phyloP scores from a whole-genome alignment of 352 stramenopile genomes.

The Pythium coloratum region DNA sequence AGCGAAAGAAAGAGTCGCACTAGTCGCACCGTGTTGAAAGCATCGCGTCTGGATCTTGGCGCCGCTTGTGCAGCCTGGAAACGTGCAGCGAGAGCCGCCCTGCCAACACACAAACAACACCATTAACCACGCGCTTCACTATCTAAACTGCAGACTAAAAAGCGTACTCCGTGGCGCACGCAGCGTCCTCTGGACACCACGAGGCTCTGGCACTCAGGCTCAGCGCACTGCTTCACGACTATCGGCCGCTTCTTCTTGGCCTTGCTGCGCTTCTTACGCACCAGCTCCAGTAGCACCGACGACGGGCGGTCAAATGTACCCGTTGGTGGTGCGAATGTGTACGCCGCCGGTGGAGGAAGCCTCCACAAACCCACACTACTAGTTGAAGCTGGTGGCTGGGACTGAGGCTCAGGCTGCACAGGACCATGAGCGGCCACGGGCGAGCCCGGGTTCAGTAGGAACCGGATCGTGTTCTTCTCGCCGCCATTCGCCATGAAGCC shows the following conservation, averaged over 20 bases:
- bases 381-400: too few relatives aligned
- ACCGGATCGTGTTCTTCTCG: not conserved
- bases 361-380: too few relatives aligned
- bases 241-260: not conserved
- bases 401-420: not conserved
- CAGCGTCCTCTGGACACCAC: conserved; percentile 20
- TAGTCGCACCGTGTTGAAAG: conserved; percentile 26
- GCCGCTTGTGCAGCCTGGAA: conserved; percentile 22
- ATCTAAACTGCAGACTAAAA: too few relatives aligned
- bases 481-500: not conserved
- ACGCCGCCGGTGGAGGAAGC: not conserved
- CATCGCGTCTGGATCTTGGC: conserved; percentile 25
- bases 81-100: conserved; percentile 23
- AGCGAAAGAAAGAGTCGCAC: too few relatives aligned
- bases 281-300: conserved; percentile 12
- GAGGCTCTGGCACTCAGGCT: conserved; percentile 18
- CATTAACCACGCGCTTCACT: not conserved
- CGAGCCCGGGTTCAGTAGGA: not conserved
- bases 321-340: not conserved
- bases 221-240: conserved; percentile 10
- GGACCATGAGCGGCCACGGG: not conserved
- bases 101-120: not conserved
- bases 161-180: conserved; percentile 25
- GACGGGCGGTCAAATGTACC: not conserved
- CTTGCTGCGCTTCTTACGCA: conserved; percentile 14